Conservation (phyloP, 805 yeast genomes). For the Spathaspora boniae region DNA sequence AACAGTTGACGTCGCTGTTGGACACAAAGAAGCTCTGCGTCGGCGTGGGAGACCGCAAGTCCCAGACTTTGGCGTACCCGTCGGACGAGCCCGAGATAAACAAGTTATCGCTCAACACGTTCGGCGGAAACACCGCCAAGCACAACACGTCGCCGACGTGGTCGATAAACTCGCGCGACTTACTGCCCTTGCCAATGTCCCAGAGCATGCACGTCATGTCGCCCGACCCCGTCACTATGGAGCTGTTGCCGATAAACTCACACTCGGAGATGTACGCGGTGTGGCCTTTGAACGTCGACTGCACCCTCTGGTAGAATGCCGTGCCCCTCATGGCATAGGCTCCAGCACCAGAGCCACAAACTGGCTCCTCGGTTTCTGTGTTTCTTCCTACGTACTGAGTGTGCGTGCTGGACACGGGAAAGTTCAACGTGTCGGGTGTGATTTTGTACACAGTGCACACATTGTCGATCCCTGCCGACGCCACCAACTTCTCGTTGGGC, state of each 20-base stretch:
- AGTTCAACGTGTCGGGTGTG: slow-evolving; percentile 8
- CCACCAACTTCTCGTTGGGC: slow-evolving; percentile 62
- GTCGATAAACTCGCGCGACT: slow-evolving; percentile 53
- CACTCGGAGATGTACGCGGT: slow-evolving; percentile 76
- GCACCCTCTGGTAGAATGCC: slow-evolving; percentile 27
- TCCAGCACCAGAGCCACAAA: no score
- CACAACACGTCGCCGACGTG: slow-evolving; percentile 72
- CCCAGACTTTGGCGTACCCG: slow-evolving; percentile 68
- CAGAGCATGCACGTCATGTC: slow-evolving; percentile 77
- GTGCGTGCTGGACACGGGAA: slow-evolving; percentile 5
- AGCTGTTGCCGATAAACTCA: slow-evolving; percentile 57
- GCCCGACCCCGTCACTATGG: slow-evolving; percentile 70
- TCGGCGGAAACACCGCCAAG: slow-evolving; percentile 24
- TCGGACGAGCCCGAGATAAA: slow-evolving; percentile 70
- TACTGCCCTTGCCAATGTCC: slow-evolving; percentile 66
- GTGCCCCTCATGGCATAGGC: slow-evolving; percentile 11
- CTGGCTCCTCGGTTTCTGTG: no score
- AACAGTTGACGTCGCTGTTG: slow-evolving; percentile 57
- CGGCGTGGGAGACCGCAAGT: slow-evolving; percentile 47
- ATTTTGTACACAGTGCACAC: slow-evolving; percentile 65
- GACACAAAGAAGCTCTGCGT: slow-evolving; percentile 53
- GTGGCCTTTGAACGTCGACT: slow-evolving; percentile 71
- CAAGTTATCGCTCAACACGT: slow-evolving; percentile 16
- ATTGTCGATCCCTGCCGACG: slow-evolving; percentile 82
- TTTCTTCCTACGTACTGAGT: slow-evolving; percentile 4